Conservation (phyloP, 2,329 filamentous ascomycete genomes). For the Dryadomyces sulphureus region DNA sequence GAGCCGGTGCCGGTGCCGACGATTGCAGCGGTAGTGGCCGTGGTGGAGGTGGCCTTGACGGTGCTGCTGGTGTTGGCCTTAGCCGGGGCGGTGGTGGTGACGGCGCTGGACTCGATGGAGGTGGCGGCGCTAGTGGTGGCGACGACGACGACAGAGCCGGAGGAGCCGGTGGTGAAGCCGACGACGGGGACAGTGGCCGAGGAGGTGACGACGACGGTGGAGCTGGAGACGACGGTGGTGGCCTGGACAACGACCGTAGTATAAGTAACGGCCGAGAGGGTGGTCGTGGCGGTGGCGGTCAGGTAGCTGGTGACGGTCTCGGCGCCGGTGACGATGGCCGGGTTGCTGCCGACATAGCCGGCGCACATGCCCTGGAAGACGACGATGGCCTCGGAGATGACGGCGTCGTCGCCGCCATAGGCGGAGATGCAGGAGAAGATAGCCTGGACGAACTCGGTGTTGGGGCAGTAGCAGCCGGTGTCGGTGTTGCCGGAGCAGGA, state of each 20-base stretch:
- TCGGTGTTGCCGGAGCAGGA: conserved; percentile 77
- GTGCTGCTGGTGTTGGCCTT: conserved; percentile 18
- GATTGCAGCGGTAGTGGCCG: too few relatives aligned
- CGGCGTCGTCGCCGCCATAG: conserved; percentile 50
- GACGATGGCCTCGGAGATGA: conserved; percentile 55
- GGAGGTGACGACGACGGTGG: conserved; percentile 29
- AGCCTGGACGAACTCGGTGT: conserved; percentile 57
- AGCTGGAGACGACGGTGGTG: conserved; percentile 38
- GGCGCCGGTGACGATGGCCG: conserved; percentile 68
- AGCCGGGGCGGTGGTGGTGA: conserved; percentile 15
- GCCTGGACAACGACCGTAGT: conserved; percentile 34
- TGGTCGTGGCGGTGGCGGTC: conserved; percentile 30
- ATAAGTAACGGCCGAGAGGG: conserved; percentile 21
- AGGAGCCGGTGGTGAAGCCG: conserved; percentile 26
- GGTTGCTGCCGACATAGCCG: conserved; percentile 57
- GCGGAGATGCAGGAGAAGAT: conserved; percentile 72
- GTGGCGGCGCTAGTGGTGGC: conserved; percentile 2
- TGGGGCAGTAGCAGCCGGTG: conserved; percentile 72
- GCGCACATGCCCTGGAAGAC: conserved; percentile 92
- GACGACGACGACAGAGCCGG: conserved; percentile 18
- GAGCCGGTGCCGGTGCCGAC: too few relatives aligned
- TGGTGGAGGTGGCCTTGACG: conserved; percentile 10
- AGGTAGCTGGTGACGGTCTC: conserved; percentile 42
- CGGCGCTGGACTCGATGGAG: background rate
- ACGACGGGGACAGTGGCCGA: conserved; percentile 38